phyloP scores from a whole-genome alignment of 2,329 filamentous ascomycete species.

The Paraphaeosphaeria sporulosa region DNA sequence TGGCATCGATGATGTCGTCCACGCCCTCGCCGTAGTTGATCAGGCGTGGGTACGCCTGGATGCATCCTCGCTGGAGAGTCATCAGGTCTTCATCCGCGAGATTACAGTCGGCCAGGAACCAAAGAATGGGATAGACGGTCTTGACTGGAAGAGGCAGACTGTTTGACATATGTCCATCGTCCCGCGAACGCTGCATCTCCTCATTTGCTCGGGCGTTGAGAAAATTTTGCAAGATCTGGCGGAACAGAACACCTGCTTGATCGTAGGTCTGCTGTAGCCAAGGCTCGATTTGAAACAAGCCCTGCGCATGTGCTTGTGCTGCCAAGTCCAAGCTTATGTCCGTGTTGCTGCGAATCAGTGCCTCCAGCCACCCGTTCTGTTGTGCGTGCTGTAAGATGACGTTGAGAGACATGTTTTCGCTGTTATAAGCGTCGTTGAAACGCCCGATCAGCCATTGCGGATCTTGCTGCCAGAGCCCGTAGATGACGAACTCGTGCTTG shows the following conservation, averaged over 20 bases:
- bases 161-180: conserved; percentile 66
- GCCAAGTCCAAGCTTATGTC: conserved; percentile 89
- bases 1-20: conserved; percentile 88
- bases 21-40: conserved; percentile 97
- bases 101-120: conserved; percentile 70
- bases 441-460: conserved; percentile 83
- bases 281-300: conserved; percentile 78
- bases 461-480: conserved; percentile 91
- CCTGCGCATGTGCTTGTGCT: conserved; percentile 81
- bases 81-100: conserved; percentile 74
- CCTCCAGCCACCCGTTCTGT: conserved; percentile 83
- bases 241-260: conserved; percentile 72
- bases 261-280: conserved; percentile 77
- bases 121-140: conserved; percentile 81
- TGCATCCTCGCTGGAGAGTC: conserved; percentile 82
- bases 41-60: conserved; percentile 89
- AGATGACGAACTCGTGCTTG: conserved; percentile 85
- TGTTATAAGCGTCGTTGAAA: conserved; percentile 78
- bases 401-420: conserved; percentile 71
- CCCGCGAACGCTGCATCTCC: conserved; percentile 77
- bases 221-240: conserved; percentile 78
- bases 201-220: conserved; percentile 83
- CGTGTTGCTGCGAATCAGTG: conserved; percentile 78
- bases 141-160: conserved; percentile 83
- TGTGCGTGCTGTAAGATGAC: conserved; percentile 81